Base-by-base conservation (phyloP, 108 stramenopile species). In the Licmophora abbreviata region DNA sequence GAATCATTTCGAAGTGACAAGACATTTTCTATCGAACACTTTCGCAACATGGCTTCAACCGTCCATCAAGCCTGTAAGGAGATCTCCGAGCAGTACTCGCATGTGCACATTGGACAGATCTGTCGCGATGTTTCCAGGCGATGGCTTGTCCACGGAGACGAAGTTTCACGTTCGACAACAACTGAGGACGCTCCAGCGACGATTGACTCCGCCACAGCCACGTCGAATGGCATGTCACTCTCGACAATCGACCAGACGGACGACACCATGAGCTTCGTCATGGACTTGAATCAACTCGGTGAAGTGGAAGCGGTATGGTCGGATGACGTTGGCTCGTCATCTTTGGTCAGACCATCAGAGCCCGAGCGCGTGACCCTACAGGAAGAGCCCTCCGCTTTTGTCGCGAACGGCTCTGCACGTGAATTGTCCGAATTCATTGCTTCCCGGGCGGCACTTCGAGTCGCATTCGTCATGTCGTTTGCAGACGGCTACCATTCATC, bases 391-490 rank as follows among this genome's bases (percentile, higher is more conserved):
- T 79, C 65, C 10, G 54, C 69, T 15, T 48, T 85, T 8, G 61
- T 51, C 10, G 40, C 61, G 14, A 26, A 51, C 3, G 74, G 71
- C 1, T 85, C 73, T 33, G 58, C 51, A 10, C 56, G 81, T 27
- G 85, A 92, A 68, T 25, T 25, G 15, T 83, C 73, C 8, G 85
- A 87, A 18, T 57, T 45, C 9, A 31, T 44, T 11, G 62, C 71
- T 37, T 56, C 48, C 14, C 59, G 78, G 44, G 70, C 57, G 3
- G 59, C 85, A 17, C 66, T 92, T 14, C 81, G 90, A 8, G 73
- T 87, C 25, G 83, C 85, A 1, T 92, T 92, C 51, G 68, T 81
- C 11, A 79, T 86, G 64, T 75, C 81, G 32, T 85, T 79, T 56
- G 69, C 75, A 12, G 74, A 87, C 34, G 77, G 54, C 8, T 78